Conservation (phyloP, 1,284 basidiomycete species). For the Ustilago xerochloae region DNA sequence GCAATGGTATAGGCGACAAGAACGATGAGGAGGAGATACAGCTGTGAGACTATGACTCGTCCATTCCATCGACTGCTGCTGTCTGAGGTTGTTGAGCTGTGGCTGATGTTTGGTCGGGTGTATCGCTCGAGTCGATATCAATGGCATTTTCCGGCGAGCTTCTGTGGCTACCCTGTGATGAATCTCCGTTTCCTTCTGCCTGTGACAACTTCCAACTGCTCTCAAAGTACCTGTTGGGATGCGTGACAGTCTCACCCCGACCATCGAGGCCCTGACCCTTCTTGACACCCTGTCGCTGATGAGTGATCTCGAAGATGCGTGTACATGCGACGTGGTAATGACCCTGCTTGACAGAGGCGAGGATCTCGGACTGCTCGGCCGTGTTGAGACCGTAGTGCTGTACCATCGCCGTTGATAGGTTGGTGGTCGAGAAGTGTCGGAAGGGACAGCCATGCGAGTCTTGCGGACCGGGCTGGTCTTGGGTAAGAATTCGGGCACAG, state of each 20-base stretch:
- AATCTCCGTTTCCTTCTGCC: slow-evolving; percentile 4
- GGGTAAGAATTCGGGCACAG: slow-evolving; percentile 87
- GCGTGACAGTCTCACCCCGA: slow-evolving; percentile 86
- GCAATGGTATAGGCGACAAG: slow-evolving; percentile 17
- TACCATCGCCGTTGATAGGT: slow-evolving; percentile 81
- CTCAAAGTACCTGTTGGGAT: slow-evolving; percentile 85
- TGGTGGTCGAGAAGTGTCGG: slow-evolving; percentile 86
- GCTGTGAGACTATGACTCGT: slow-evolving; percentile 20
- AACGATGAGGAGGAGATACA: slow-evolving; percentile 5
- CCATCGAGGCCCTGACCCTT: slow-evolving; percentile 87
- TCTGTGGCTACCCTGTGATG: slow-evolving; percentile 13
- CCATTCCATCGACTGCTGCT: slow-evolving; percentile 25
- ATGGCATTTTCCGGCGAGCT: slow-evolving; percentile 17
- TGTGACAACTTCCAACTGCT: slow-evolving; percentile 67
- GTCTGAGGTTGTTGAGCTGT: slow-evolving; percentile 1
- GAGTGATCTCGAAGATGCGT: slow-evolving; percentile 93
- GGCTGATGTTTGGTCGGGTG: background rate
- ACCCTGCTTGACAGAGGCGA: slow-evolving; percentile 80
- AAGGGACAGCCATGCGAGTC: slow-evolving; percentile 95
- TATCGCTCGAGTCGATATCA: background rate
- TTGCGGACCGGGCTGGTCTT: slow-evolving; percentile 78
- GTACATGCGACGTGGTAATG: slow-evolving; percentile 98
- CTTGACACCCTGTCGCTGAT: slow-evolving; percentile 77
- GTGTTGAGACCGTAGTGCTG: slow-evolving; percentile 77
- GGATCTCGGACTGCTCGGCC: slow-evolving; percentile 87